phyloP scores from a whole-genome alignment of 345 rosid species.

The Mangifera indica region DNA sequence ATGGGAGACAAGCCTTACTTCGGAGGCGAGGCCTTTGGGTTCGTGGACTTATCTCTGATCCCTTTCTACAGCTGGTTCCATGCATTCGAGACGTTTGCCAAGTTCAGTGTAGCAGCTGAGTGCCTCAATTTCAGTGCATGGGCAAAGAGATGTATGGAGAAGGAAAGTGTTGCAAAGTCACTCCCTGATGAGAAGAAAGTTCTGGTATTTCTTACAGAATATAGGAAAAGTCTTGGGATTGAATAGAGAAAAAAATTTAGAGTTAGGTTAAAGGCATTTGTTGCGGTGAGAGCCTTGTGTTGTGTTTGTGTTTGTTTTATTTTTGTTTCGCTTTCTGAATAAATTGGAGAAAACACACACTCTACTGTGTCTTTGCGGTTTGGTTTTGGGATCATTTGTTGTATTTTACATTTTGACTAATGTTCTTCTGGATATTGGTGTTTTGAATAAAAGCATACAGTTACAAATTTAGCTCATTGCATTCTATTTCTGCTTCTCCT shows the following conservation, averaged over 20 bases:
- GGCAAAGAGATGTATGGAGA: slow-evolving; percentile 43
- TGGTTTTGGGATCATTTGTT: too few species aligned
- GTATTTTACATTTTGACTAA: neutral
- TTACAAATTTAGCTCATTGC: too few species aligned
- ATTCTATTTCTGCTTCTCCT: too few species aligned
- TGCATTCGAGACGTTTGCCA: slow-evolving; percentile 28
- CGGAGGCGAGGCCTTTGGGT: slow-evolving; percentile 20
- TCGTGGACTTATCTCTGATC: slow-evolving; percentile 25
- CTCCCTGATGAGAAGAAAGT: slow-evolving; percentile 32
- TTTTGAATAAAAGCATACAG: too few species aligned
- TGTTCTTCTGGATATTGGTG: too few species aligned
- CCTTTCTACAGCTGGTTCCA: slow-evolving; percentile 29
- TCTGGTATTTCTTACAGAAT: slow-evolving; percentile 8
- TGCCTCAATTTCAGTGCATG: slow-evolving; percentile 39
- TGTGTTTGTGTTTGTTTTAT: too few species aligned
- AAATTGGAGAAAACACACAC: too few species aligned
- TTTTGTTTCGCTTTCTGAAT: too few species aligned
- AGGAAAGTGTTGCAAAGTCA: slow-evolving; percentile 28
- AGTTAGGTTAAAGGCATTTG: too few species aligned
- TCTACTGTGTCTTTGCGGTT: too few species aligned
- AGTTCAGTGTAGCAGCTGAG: slow-evolving; percentile 29
- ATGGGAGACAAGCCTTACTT: slow-evolving; percentile 30
- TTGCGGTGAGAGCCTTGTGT: too few species aligned
- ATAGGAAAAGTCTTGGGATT: slow-evolving; percentile 19
- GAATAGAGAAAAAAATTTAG: neutral